Evolutionary conservation across 208 protist species (phyloP).

Genomic region (Entamoeba histolytica): DNA sequence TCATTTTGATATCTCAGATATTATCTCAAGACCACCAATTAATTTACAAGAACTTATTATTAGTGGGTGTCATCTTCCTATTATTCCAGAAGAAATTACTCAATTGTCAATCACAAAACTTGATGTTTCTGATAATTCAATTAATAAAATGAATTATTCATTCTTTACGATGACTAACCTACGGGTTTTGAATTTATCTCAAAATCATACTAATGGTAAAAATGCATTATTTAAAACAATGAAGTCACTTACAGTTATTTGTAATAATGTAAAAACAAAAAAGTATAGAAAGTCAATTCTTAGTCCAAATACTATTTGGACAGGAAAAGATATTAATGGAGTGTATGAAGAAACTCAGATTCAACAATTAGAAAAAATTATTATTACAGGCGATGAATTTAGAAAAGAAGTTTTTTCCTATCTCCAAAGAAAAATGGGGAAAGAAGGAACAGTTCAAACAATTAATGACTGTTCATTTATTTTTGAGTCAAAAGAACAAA

Average conservation of each 20-base stretch:
- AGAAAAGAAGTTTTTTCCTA: background rate
- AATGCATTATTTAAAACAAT: background rate
- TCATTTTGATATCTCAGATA: background rate
- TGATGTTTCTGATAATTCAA: background rate
- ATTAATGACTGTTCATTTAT: background rate
- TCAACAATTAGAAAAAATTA: background rate
- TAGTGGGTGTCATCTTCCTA: background rate
- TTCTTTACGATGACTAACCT: background rate
- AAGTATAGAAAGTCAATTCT: no score
- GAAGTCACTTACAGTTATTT: background rate
- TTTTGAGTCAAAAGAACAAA: background rate
- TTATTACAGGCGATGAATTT: background rate
- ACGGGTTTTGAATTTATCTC: background rate
- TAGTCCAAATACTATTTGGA: no score
- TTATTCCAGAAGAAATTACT: background rate
- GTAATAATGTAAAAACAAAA: background rate
- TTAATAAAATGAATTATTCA: background rate
- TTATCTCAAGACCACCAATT: background rate
- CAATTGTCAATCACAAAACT: background rate
- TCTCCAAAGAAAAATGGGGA: background rate
- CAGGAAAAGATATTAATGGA: no score
- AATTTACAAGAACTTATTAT: background rate
- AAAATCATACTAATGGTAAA: background rate
- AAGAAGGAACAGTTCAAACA: background rate
- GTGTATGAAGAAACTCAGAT: no score